A percentile compares a stretch with the other conserved stretches of the same genome.
These are phyloP conservation scores for Rosa multiflora DNA, from an alignment of 306 rosid genomes.

Conservation along the genomic window DNA sequence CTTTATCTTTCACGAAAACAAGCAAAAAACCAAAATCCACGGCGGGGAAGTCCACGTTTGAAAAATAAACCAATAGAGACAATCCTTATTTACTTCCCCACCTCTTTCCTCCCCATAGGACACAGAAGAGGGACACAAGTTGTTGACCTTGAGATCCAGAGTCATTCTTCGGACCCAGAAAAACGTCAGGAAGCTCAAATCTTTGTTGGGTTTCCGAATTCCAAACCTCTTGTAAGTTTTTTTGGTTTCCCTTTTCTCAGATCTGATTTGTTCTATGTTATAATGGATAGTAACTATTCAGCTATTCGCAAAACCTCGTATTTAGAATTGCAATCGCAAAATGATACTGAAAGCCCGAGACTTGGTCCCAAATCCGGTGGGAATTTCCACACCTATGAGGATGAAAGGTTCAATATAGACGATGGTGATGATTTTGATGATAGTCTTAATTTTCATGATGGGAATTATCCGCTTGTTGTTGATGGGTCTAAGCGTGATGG, in stretches of 20 bases:
- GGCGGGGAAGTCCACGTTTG: conserved; percentile 24
- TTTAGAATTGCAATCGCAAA: conserved; percentile 64
- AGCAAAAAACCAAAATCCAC: conserved; percentile 6
- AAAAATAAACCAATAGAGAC: conserved; percentile 4
- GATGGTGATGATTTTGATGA: conserved; percentile 42
- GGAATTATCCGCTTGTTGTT: conserved; percentile 59
- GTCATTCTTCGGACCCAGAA: not conserved
- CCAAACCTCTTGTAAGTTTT: conserved; percentile 29
- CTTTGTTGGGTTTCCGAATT: conserved; percentile 5
- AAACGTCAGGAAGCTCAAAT: not conserved
- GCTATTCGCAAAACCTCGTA: conserved; percentile 53
- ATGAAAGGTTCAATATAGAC: conserved; percentile 28
- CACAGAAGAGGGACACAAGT: not conserved
- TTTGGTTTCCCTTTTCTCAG: conserved; percentile 17
- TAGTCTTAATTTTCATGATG: conserved; percentile 53
- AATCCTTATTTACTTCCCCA: not conserved
- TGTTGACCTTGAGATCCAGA: conserved; percentile 69
- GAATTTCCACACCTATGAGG: conserved; percentile 34
- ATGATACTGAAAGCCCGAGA: conserved; percentile 30
- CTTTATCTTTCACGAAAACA: not conserved
- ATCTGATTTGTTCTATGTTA: conserved; percentile 24
- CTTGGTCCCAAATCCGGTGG: conserved; percentile 8
- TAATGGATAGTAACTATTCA: conserved; percentile 55
- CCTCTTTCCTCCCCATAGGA: conserved; percentile 4
- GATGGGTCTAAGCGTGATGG: conserved; percentile 39